These are phyloP conservation scores for Hymenoscyphus fructigenus DNA, from an alignment of 2,329 filamentous ascomycete genomes.

Conservation along the genomic window DNA sequence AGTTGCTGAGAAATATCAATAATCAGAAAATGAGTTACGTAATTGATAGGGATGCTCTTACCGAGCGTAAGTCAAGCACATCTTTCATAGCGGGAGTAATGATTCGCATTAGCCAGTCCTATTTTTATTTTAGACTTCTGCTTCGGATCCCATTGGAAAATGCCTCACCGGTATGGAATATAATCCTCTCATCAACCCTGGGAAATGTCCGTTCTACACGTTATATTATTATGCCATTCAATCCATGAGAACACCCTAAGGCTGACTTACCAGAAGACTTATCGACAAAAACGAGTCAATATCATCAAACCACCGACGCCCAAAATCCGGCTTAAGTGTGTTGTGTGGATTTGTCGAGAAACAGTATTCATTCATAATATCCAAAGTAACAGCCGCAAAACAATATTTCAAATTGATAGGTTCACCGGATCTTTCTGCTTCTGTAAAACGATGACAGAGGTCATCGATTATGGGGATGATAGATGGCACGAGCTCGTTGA, in stretches of 20 bases:
- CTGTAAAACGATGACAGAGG: not conserved
- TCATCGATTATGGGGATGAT: conserved; percentile 3
- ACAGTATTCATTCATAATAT: conserved; percentile 12
- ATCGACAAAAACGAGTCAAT: not conserved
- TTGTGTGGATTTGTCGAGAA: conserved; percentile 1
- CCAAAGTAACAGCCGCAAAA: conserved; percentile 11
- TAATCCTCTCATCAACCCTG: too few relatives aligned
- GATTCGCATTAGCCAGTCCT: too few relatives aligned
- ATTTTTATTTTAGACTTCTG: too few relatives aligned
- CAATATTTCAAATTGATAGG: conserved; percentile 2
- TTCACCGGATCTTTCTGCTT: not conserved
- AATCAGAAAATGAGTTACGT: too few relatives aligned
- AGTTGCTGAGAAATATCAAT: not conserved
- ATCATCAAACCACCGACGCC: not conserved
- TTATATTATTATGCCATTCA: too few relatives aligned
- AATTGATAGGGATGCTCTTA: too few relatives aligned
- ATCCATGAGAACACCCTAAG: too few relatives aligned
- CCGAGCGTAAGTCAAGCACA: too few relatives aligned
- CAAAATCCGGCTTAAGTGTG: conserved; percentile 2
- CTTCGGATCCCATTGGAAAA: too few relatives aligned
- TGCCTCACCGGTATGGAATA: too few relatives aligned
- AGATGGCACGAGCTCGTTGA: not conserved
- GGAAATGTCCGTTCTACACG: too few relatives aligned
- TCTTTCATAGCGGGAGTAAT: too few relatives aligned
- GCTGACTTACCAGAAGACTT: not conserved